phyloP scores from a whole-genome alignment of 2,329 filamentous ascomycete genomes.

The Spiromastix sp. region DNA sequence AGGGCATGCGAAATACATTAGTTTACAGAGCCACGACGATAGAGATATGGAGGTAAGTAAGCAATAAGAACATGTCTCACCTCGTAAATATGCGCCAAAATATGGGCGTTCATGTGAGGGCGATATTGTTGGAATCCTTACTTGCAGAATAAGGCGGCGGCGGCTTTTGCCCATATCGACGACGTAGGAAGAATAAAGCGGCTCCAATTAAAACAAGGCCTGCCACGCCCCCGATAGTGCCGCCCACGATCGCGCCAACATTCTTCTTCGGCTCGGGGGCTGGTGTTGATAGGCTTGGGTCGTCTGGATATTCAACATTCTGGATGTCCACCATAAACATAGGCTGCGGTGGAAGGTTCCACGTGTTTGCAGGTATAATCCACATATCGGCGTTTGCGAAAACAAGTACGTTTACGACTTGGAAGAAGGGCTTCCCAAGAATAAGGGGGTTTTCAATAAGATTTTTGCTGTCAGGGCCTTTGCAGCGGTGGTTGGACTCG shows the following conservation, averaged over 20 bases:
- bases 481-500: no score
- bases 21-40: no score
- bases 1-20: no score
- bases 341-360: conserved; percentile 3
- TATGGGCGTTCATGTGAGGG: no score
- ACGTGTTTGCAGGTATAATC: conserved; percentile 1
- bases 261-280: no score
- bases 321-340: neutral
- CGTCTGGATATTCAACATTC: neutral
- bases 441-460: neutral
- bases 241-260: conserved; percentile 5
- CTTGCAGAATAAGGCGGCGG: no score
- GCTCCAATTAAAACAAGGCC: conserved; percentile 4
- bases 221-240: conserved; percentile 4
- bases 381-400: conserved; percentile 1
- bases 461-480: no score
- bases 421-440: conserved; percentile 6
- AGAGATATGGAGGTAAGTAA: no score
- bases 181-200: conserved; percentile 1
- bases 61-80: no score
- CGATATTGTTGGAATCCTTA: no score
- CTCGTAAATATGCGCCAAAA: no score
- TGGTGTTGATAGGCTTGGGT: conserved; percentile 28
- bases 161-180: neutral
- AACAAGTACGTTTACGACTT: neutral